phyloP scores from a whole-genome alignment of 805 yeast genomes.

The Saccharomycopsis synnaedendra region DNA sequence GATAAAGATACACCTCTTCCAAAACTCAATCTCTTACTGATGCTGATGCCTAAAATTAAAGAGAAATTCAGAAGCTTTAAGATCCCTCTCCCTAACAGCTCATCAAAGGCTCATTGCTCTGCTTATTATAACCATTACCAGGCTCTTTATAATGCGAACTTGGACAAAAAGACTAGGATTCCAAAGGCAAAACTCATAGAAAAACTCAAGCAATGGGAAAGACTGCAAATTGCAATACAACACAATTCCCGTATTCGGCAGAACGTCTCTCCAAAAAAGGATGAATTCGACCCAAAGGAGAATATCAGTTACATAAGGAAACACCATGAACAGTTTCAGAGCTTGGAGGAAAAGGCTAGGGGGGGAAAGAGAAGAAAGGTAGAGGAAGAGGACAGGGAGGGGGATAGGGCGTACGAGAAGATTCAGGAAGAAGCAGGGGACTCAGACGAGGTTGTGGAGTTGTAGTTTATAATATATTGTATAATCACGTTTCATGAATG shows the following conservation, averaged over 20 bases:
- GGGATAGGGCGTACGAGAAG: neutral
- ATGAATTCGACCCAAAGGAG: neutral
- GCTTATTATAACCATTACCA: conserved; percentile 9
- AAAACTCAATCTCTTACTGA: conserved; percentile 3
- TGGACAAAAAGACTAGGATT: conserved; percentile 5
- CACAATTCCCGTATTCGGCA: conserved; percentile 7
- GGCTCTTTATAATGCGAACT: conserved; percentile 12
- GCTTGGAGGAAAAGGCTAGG: neutral
- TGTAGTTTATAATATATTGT: neutral
- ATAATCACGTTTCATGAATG: too few relatives aligned
- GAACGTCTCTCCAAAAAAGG: conserved; percentile 1
- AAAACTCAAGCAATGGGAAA: conserved; percentile 13
- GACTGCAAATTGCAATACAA: conserved; percentile 3
- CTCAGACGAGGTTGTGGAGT: neutral
- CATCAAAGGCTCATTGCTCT: neutral
- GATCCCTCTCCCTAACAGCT: conserved; percentile 4
- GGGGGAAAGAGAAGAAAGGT: conserved; percentile 1
- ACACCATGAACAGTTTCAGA: conserved; percentile 7
- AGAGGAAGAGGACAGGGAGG: neutral
- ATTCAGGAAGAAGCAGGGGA: neutral
- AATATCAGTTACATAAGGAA: conserved; percentile 6
- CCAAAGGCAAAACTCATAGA: neutral
- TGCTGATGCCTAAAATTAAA: conserved; percentile 6
- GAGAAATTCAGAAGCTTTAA: conserved; percentile 6
- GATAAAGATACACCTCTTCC: neutral